A percentile compares a stretch with the other conserved stretches of the same genome.
Conservation (phyloP, 2,329 filamentous ascomycete species). For the Myotisia sp. region DNA sequence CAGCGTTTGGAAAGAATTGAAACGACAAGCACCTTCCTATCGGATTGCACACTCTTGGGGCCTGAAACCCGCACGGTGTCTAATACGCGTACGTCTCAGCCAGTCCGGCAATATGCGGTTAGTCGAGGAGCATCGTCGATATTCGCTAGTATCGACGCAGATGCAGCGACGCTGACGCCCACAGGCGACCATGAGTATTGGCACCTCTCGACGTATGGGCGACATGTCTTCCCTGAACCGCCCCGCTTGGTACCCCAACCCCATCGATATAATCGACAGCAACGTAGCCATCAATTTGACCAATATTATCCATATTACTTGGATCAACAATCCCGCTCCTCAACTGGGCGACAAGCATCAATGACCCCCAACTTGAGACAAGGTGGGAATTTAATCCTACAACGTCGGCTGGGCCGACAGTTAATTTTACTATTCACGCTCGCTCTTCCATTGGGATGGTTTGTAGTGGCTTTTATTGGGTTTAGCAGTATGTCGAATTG, state of each 20-base stretch:
- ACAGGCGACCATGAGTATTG: conserved; percentile 4
- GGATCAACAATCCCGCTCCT: not conserved
- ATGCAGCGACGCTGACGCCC: not conserved
- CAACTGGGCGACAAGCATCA: not conserved
- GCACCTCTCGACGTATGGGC: conserved; percentile 9
- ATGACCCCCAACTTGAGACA: not conserved
- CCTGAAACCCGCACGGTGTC: not conserved
- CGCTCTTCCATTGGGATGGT: conserved; percentile 10
- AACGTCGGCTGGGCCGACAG: conserved; percentile 10
- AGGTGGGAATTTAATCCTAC: conserved; percentile 5
- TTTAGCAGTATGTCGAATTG: conserved; percentile 5
- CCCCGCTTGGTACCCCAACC: conserved; percentile 9
- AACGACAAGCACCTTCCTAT: conserved; percentile 6
- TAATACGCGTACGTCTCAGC: not conserved
- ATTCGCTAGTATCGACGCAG: conserved; percentile 7
- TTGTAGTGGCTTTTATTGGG: conserved; percentile 10
- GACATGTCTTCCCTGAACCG: conserved; percentile 10
- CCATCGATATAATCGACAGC: not conserved
- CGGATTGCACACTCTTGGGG: conserved; percentile 7
- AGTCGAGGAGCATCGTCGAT: not conserved
- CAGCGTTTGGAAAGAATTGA: conserved; percentile 10
- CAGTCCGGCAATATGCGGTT: not conserved
- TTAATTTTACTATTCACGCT: conserved; percentile 7
- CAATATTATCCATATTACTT: not conserved
- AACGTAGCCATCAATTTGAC: not conserved